phyloP scores from a whole-genome alignment of 2,329 filamentous ascomycete species.

The Ophioceras dolichostomum region DNA sequence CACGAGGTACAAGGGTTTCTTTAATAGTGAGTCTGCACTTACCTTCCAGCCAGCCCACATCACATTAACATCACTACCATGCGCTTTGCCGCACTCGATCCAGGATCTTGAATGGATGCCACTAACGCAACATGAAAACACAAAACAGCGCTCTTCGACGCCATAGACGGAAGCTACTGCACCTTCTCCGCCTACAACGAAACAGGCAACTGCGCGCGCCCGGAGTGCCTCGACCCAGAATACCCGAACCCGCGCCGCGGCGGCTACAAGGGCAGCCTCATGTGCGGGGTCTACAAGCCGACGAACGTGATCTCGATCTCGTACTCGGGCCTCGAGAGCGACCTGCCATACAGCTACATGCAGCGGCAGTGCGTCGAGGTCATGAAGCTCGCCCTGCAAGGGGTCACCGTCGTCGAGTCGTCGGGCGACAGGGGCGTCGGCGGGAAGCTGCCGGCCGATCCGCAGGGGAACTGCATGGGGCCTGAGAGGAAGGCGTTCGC shows the following conservation, averaged over 20 bases:
- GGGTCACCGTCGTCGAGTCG: conserved; percentile 33
- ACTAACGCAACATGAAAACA: too few species aligned
- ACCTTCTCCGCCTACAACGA: conserved; percentile 31
- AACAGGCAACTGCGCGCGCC: conserved; percentile 25
- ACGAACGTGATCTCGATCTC: conserved; percentile 45
- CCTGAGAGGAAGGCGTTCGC: conserved; percentile 11
- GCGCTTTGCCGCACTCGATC: too few species aligned
- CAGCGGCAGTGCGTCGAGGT: conserved; percentile 36
- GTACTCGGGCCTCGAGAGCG: conserved; percentile 41
- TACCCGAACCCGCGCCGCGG: conserved; percentile 32
- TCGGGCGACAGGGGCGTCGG: conserved; percentile 34
- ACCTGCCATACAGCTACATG: conserved; percentile 41
- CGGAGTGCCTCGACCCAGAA: conserved; percentile 28
- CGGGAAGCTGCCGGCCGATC: conserved; percentile 13
- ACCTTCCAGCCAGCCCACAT: too few species aligned
- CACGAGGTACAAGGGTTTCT: neutral
- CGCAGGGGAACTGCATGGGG: conserved; percentile 17
- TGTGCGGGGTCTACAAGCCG: conserved; percentile 26
- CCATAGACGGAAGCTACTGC: conserved; percentile 38
- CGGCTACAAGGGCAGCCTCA: conserved; percentile 32
- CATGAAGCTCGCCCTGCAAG: conserved; percentile 38
- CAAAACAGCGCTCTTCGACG: conserved; percentile 28
- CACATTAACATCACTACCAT: too few species aligned
- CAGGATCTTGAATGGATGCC: too few species aligned
- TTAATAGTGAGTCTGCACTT: neutral